Base-by-base conservation (phyloP, 352 stramenopile genomes). In the Globisporangium irregulare region DNA sequence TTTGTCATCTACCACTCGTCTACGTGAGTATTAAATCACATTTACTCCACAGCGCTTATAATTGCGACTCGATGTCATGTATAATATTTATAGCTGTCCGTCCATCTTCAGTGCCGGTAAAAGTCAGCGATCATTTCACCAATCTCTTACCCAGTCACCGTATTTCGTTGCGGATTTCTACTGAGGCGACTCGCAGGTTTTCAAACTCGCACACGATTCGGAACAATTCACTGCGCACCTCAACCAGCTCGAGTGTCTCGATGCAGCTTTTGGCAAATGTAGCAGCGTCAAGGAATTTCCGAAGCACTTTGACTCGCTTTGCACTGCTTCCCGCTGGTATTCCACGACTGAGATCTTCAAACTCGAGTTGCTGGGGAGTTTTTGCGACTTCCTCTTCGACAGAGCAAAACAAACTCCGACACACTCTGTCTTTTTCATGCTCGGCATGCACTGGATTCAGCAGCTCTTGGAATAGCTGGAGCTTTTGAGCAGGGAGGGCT, bases 351-450 rank as follows among this genome's bases (percentile, higher is more conserved):
- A 87, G 73, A 41, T 91, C 79, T 25, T 89, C 82, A 20, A 86
- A 78, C 36, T 86, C 80, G 34, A 79, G 79, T 51, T 89, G 78
- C 58, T 88, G 82, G 6, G 73, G 58, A 1, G 77, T 84, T 58
- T 92, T 92, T 12, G 59, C 66, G 15, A 76, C 48, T 59, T 89
- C 84, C 12, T 79, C 70, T 48, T 82, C 73, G 14, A 89, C 54
- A 9, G 81, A 92, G 55, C 84, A 92, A n/a, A 87, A 71, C 2
- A 92, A 60, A 41, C 81, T 89, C 24, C 65, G 67, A 55, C 84
- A 92, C 2, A 57, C 51, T 22, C 66, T 71, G 41, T 86, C 81
- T 43, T 78, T 77, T n/a, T 73, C 64, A 50, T 90, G 81, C 56
- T 86, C 77, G 3, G 8, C 15, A 53, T 90, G 81, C 6, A 67